Evolutionary conservation across 371 early-diverging fungal species (phyloP).

Genomic region (Mortierella sp.): DNA sequence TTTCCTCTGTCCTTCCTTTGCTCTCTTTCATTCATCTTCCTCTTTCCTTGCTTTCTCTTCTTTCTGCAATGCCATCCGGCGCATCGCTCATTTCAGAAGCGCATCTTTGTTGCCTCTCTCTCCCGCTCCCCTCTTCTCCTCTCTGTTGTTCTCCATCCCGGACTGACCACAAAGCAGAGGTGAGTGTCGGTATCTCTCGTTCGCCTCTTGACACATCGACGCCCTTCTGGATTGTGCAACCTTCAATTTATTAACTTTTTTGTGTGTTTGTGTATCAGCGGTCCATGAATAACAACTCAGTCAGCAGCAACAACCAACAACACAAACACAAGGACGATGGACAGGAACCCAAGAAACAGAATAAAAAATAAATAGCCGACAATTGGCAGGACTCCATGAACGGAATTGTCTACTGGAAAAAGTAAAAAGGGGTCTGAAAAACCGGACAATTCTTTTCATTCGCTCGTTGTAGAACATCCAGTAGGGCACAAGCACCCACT

Average conservation of each 20-base stretch:
- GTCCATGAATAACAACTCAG: conserved; percentile 1
- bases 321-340: neutral
- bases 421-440: no score
- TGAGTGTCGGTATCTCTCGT: neutral
- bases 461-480: no score
- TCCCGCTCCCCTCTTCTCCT: neutral
- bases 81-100: neutral
- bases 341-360: neutral
- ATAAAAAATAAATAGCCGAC: neutral
- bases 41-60: neutral
- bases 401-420: no score
- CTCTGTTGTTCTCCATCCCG: neutral
- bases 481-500: no score
- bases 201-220: neutral
- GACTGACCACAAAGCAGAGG: neutral
- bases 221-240: conserved; percentile 12
- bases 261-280: neutral
- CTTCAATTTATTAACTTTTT: neutral
- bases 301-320: neutral
- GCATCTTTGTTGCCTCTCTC: neutral
- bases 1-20: neutral
- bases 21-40: neutral
- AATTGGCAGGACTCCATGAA: no score
- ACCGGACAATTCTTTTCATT: no score
- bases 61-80: neutral